These are phyloP conservation scores for Penicillium sp. DNA, from an alignment of 2,329 filamentous ascomycete species.

Conservation along the genomic window DNA sequence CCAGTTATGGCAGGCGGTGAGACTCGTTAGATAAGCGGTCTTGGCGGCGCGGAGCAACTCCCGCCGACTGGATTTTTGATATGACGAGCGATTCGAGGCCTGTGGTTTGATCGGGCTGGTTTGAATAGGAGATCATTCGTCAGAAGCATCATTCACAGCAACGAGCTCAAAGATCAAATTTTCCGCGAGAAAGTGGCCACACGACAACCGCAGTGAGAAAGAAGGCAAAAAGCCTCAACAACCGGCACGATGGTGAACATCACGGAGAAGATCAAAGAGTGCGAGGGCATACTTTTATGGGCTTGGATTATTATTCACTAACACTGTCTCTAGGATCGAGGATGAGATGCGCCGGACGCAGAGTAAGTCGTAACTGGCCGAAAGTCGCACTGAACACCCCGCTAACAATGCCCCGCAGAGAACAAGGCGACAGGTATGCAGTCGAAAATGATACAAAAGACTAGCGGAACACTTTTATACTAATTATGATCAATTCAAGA, in stretches of 20 bases:
- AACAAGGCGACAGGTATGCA: constrained; percentile 95
- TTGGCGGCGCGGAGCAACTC: constrained; percentile 8
- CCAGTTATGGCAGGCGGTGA: background rate
- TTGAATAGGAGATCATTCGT: background rate
- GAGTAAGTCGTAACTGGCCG: constrained; percentile 64
- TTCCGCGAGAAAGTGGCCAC: background rate
- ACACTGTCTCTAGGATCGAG: constrained; percentile 75
- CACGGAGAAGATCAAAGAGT: constrained; percentile 99
- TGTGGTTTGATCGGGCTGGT: background rate
- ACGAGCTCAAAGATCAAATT: background rate
- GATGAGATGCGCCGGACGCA: constrained; percentile 99
- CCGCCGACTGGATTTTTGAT: constrained; percentile 13
- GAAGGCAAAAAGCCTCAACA: constrained; percentile 16
- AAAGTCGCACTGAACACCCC: constrained; percentile 25
- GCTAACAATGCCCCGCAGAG: constrained; percentile 61
- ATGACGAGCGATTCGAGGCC: background rate
- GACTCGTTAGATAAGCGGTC: background rate
- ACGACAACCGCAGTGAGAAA: constrained; percentile 21
- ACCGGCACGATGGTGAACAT: constrained; percentile 87
- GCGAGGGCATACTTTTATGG: constrained; percentile 26
- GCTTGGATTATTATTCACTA: constrained; percentile 9
- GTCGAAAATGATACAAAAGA: background rate
- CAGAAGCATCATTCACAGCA: background rate
- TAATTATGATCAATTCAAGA: constrained; percentile 59
- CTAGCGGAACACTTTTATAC: background rate